Base-by-base conservation (phyloP, 2,329 filamentous ascomycete species). In the Curvularia sp. region DNA sequence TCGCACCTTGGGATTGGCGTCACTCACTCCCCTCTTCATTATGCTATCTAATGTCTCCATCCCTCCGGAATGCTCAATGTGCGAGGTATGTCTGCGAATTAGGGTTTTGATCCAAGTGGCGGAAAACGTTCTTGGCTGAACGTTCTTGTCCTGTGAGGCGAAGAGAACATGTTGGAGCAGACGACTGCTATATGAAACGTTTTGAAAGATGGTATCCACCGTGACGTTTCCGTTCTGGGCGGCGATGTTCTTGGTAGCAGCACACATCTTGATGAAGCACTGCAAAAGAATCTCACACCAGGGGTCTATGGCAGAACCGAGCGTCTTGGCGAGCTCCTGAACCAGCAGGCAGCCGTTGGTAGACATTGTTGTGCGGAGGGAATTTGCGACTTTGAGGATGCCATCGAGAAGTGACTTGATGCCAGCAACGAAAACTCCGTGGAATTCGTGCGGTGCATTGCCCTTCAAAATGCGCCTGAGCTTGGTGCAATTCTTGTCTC, bases 251-350 rank as follows among this genome's bases (percentile, higher is more conserved):
- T 99, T 99, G 47, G 94, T 96, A 23, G 88, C 89, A 9, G 89
- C 92, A 65, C 90, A 93, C 63, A 97, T 86, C 78, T 97, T 97
- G 80, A 98, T 87, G 68, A 97, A 87, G 27, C 87, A 89, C 72
- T 97, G 93, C 79, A 98, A 86, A 21, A 97, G 83, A 49, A 97
- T 86, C 78, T 98, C 94, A 7, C 95, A 89, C 87, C 96, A 91
- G 10, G 89, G 86, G 70, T 98, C 94, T 70, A 97, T 87, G 39
- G 84, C 89, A 1, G 92, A 84, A 0, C 93, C 93, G 45, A 91
- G 87, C 8, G 85, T 87, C 65, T 84, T 86, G 18, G 92, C 92
- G 27, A 97, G 81, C 63, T 98, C 94, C 74, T 97, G 93, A 28
- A 97, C 83, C 47, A 96, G 80, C 63, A 86, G 86, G 72, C 92